Conservation (phyloP, 352 stramenopile species). For the Phytophthora hybrid region DNA sequence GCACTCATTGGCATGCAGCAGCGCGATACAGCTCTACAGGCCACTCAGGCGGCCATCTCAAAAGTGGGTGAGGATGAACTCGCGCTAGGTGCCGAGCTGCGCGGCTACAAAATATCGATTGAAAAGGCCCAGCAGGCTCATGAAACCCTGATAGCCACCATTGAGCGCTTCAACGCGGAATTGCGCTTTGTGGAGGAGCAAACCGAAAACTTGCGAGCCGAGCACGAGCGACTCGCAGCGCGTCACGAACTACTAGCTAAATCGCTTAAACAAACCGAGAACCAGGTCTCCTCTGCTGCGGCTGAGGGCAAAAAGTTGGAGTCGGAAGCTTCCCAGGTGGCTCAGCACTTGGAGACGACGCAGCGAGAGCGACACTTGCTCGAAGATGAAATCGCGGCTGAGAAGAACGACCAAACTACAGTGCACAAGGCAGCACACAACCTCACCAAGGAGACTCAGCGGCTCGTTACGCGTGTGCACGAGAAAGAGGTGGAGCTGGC, state of each 20-base stretch:
- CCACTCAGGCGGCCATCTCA: slow-evolving; percentile 88
- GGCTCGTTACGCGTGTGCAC: slow-evolving; percentile 77
- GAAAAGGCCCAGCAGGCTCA: slow-evolving; percentile 83
- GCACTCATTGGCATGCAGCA: slow-evolving; percentile 92
- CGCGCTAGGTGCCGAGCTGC: slow-evolving; percentile 85
- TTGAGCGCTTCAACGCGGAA: slow-evolving; percentile 88
- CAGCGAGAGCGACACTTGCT: slow-evolving; percentile 90
- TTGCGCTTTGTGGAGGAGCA: slow-evolving; percentile 82
- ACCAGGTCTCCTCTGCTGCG: slow-evolving; percentile 75
- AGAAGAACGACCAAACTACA: slow-evolving; percentile 91
- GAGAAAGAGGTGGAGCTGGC: slow-evolving; percentile 92
- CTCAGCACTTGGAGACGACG: slow-evolving; percentile 83
- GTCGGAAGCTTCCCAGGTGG: slow-evolving; percentile 69
- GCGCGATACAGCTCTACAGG: slow-evolving; percentile 92
- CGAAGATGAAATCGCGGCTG: slow-evolving; percentile 82
- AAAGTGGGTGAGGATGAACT: slow-evolving; percentile 85
- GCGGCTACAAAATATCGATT: slow-evolving; percentile 89
- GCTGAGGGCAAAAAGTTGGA: slow-evolving; percentile 76
- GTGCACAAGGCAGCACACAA: slow-evolving; percentile 93
- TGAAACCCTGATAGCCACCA: slow-evolving; percentile 84
- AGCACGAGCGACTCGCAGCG: slow-evolving; percentile 83
- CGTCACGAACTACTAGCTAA: slow-evolving; percentile 89
- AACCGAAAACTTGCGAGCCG: slow-evolving; percentile 54
- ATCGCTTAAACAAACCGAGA: slow-evolving; percentile 89
- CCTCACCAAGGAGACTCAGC: slow-evolving; percentile 84